Percentiles rank a stretch among this genome's conserved stretches.
Evolutionary conservation across 2,329 filamentous ascomycete species (phyloP).

Genomic region (Alternaria panax): DNA sequence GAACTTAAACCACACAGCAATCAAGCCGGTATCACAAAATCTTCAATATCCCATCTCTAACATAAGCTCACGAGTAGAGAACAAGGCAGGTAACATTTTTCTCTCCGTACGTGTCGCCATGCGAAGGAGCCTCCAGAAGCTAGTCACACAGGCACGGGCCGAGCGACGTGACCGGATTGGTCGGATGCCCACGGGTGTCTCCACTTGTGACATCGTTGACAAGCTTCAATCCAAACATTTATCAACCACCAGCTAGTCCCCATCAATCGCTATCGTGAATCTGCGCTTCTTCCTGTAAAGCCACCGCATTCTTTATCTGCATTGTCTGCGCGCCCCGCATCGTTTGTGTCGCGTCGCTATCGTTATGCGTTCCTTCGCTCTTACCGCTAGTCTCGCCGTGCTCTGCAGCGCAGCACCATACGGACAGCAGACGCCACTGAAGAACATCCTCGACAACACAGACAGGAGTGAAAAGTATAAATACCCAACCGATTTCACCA

Average conservation of each 20-base stretch:
- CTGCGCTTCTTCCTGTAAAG: not conserved
- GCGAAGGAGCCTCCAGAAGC: constrained; percentile 2
- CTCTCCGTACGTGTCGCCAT: not conserved
- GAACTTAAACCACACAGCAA: not conserved
- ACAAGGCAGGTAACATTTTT: not conserved
- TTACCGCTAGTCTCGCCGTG: constrained; percentile 22
- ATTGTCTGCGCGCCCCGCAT: not conserved
- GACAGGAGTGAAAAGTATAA: constrained; percentile 61
- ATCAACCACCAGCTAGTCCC: constrained; percentile 14
- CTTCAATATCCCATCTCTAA: not conserved
- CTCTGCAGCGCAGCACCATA: constrained; percentile 38
- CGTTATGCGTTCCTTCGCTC: constrained; percentile 32
- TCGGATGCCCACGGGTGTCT: constrained; percentile 24
- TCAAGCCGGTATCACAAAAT: not conserved
- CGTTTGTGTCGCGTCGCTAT: constrained; percentile 1
- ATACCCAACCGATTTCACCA: constrained; percentile 68
- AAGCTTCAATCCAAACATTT: constrained; percentile 16
- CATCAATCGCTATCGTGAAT: constrained; percentile 6
- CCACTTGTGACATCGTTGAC: constrained; percentile 33
- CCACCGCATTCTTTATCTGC: not conserved
- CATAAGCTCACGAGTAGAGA: not conserved
- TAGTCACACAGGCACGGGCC: constrained; percentile 17
- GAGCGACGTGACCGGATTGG: constrained; percentile 22
- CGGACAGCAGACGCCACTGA: constrained; percentile 55
- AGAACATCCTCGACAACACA: constrained; percentile 64